These are phyloP conservation scores for Yamadazyma spencermartinsiae DNA, from an alignment of 1,139 yeast species.

Conservation along the genomic window DNA sequence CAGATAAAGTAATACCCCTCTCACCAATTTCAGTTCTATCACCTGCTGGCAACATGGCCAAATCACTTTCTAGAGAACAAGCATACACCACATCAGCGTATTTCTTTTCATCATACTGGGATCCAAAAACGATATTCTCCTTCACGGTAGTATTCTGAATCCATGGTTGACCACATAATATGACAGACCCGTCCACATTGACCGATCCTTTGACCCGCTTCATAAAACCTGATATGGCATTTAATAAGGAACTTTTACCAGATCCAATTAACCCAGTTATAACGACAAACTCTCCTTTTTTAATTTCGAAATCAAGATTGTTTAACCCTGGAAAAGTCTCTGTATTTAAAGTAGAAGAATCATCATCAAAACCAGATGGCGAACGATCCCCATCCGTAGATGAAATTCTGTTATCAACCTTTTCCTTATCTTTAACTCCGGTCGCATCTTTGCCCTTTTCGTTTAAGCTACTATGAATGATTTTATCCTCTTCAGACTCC, in stretches of 20 bases:
- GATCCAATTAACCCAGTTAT: constrained; percentile 73
- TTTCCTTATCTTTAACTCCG: background rate
- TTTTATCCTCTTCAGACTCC: constrained; percentile 10
- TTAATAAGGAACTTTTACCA: constrained; percentile 63
- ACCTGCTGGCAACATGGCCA: constrained; percentile 42
- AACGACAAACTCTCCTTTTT: constrained; percentile 64
- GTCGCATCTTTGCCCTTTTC: background rate
- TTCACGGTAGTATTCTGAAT: constrained; percentile 44
- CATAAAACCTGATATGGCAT: constrained; percentile 62
- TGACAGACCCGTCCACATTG: constrained; percentile 37
- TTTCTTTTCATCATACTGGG: constrained; percentile 24
- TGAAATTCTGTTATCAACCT: background rate
- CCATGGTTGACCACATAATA: constrained; percentile 56
- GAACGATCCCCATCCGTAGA: background rate
- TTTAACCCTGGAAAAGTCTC: constrained; percentile 30
- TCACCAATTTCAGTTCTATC: constrained; percentile 51
- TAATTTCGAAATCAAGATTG: constrained; percentile 43
- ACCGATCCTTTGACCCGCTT: constrained; percentile 40
- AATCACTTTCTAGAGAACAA: constrained; percentile 40
- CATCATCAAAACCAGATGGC: background rate
- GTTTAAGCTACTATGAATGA: background rate
- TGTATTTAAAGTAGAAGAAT: constrained; percentile 4
- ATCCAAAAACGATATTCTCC: constrained; percentile 41
- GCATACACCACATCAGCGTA: constrained; percentile 35
- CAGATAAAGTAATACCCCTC: constrained; percentile 49